Evolutionary conservation across 1,139 yeast genomes (phyloP).

Genomic region (Maudiozyma humilis): DNA sequence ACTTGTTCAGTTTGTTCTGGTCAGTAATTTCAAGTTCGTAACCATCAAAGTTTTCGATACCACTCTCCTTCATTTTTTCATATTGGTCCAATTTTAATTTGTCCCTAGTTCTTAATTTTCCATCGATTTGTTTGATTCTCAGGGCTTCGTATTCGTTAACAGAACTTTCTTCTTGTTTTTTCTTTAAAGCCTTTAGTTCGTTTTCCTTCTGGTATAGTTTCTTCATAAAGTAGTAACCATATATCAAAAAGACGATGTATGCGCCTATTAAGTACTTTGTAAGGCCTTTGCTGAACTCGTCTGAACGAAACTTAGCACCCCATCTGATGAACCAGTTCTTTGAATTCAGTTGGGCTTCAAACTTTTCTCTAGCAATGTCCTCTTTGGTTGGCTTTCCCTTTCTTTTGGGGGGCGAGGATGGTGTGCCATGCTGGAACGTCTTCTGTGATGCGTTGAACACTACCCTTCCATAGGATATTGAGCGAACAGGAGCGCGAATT

Average conservation of each 20-base stretch:
- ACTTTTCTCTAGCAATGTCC: conserved; percentile 29
- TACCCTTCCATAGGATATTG: neutral
- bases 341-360: conserved; percentile 31
- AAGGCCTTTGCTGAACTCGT: conserved; percentile 39
- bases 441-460: neutral
- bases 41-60: conserved; percentile 30
- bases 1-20: conserved; percentile 37
- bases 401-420: neutral
- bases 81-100: conserved; percentile 46
- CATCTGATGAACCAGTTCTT: conserved; percentile 33
- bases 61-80: conserved; percentile 41
- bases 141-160: conserved; percentile 54
- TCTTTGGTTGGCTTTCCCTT: conserved; percentile 20
- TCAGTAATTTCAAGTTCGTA: conserved; percentile 48
- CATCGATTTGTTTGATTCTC: conserved; percentile 44
- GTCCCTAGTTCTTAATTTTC: conserved; percentile 48
- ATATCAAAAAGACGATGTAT: conserved; percentile 46
- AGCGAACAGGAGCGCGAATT: neutral
- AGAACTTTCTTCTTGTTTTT: conserved; percentile 35
- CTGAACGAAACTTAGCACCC: conserved; percentile 42
- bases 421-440: neutral
- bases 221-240: conserved; percentile 60
- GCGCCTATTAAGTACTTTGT: conserved; percentile 52
- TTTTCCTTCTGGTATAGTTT: conserved; percentile 59
- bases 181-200: conserved; percentile 42